These are phyloP conservation scores for Neurospora sp. DNA, from an alignment of 495 filamentous ascomycete species.

Conservation along the genomic window DNA sequence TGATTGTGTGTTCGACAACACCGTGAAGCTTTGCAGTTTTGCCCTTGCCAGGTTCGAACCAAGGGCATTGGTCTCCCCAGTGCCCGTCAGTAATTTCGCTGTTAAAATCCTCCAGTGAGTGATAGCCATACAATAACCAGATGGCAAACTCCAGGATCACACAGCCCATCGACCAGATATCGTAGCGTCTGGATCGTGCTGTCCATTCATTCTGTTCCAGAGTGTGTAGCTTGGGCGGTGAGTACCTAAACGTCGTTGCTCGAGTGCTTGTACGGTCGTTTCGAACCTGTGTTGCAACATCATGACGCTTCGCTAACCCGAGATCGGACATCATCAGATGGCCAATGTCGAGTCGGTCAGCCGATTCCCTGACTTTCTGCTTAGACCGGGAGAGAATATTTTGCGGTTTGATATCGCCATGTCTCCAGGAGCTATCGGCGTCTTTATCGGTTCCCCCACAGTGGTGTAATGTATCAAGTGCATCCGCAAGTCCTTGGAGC, in stretches of 20 bases:
- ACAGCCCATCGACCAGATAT: conserved; percentile 33
- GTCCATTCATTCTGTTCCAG: too few relatives aligned
- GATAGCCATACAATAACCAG: conserved; percentile 25
- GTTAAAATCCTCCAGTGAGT: conserved; percentile 12
- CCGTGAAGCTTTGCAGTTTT: too few relatives aligned
- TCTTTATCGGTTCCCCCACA: background rate
- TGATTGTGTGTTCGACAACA: background rate
- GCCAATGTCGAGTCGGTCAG: background rate
- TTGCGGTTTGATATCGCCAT: conserved; percentile 24
- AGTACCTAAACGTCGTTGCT: too few relatives aligned
- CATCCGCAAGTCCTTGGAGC: conserved; percentile 9
- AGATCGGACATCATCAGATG: too few relatives aligned
- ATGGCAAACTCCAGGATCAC: conserved; percentile 25
- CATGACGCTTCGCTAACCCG: too few relatives aligned
- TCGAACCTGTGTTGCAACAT: too few relatives aligned
- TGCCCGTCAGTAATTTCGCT: background rate
- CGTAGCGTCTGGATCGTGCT: conserved; percentile 8
- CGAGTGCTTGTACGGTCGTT: too few relatives aligned
- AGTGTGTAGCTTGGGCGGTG: too few relatives aligned
- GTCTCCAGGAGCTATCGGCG: background rate
- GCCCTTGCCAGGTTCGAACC: background rate
- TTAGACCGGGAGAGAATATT: conserved; percentile 15
- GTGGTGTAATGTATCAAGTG: conserved; percentile 8
- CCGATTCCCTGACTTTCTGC: background rate
- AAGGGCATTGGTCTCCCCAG: background rate